Base-by-base conservation (phyloP, 164 flowering plant species). In the Kingdonia uniflora region DNA sequence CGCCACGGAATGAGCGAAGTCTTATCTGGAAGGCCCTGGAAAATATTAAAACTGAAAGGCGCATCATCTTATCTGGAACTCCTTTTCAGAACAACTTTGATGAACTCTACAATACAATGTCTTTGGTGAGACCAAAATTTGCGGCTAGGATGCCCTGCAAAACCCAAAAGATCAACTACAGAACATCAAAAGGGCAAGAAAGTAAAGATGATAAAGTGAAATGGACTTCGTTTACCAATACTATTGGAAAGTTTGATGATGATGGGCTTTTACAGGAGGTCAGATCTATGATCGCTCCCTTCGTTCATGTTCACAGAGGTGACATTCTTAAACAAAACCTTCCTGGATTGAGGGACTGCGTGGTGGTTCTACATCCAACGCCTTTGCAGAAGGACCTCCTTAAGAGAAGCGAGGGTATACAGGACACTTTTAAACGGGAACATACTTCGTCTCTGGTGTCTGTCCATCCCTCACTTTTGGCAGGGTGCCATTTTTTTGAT, bases 241-340 rank as follows among this genome's bases (percentile, higher is more conserved):
- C 67, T 12, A 72, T 73, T 55, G 72, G 67, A 11, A 63, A 68
- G 53, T 29, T 6, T 56, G 26, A 52, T 54, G 65, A 64, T 63
- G 58, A 49, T 44, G 37, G 40, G 35, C 26, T 66, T 16, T 33
- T 67, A 26, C 42, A 51, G 57, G 66, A 69, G 52, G 61, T 87
- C 6, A 74, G 63, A 42, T 53, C 49, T 0, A 56, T 73, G 65
- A 64, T 85, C 8, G 60, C 49, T 8, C 84, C 87, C 0, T 84
- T 85, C 67, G 87, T 85, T 6, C 95, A 92, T 63, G 80, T 85
- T 2, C 76, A 88, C 44, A 68, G 64, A 55, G 96, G 95, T 1
- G 58, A 48, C 26, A 72, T 87, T 14, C 76, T 83, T 5, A 62
- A 71, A 43, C 62, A 79, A 11, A 68, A 49, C 2, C 85, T 85